phyloP scores from a whole-genome alignment of 2,329 filamentous ascomycete genomes.

The Hymenoscyphus linearis region DNA sequence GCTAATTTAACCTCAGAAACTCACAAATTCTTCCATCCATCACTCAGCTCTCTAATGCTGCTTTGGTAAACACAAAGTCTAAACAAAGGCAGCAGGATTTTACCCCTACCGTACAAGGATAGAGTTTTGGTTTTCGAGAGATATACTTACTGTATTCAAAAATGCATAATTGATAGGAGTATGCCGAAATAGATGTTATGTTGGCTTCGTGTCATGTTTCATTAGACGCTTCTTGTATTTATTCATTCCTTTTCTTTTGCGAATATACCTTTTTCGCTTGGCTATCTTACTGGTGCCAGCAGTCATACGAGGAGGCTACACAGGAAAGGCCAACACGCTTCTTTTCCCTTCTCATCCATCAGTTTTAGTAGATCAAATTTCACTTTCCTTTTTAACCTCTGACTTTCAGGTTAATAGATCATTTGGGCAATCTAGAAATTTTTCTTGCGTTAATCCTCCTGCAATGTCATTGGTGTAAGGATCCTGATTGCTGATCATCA shows the following conservation, averaged over 20 bases:
- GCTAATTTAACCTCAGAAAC: constrained; percentile 15
- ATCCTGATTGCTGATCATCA: not conserved
- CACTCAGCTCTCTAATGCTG: constrained; percentile 25
- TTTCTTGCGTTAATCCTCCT: too few species aligned
- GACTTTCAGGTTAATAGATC: not conserved
- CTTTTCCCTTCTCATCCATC: constrained; percentile 1
- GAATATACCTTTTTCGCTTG: not conserved
- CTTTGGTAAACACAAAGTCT: constrained; percentile 16
- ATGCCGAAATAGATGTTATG: not conserved
- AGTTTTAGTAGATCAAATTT: not conserved
- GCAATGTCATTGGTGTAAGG: too few species aligned
- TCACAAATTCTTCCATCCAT: constrained; percentile 27
- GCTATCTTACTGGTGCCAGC: not conserved
- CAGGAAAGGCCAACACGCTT: not conserved
- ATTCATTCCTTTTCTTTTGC: not conserved
- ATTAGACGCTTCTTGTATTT: not conserved
- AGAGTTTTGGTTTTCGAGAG: not conserved
- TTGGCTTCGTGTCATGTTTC: not conserved
- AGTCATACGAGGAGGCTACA: not conserved
- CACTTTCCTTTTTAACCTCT: not conserved
- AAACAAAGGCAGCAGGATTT: constrained; percentile 18
- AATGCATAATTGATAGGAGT: not conserved
- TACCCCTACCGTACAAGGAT: constrained; percentile 12
- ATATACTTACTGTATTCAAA: not conserved
- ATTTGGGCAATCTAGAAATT: too few species aligned